Evolutionary conservation across 2,329 filamentous ascomycete species (phyloP).

Genomic region (Drechslerella coelobrocha): DNA sequence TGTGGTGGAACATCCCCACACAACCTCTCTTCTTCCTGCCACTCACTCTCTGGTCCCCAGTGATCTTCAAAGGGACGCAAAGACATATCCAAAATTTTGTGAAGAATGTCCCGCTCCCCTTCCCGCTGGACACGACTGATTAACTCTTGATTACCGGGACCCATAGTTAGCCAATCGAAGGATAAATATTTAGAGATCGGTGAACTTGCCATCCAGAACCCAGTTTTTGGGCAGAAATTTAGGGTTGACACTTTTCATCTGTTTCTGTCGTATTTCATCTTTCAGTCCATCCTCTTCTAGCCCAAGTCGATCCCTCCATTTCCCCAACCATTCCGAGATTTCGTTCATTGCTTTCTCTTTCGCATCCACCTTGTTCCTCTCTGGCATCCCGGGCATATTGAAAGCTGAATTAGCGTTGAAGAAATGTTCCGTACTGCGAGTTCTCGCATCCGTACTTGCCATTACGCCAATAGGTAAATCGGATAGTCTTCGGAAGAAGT

Average conservation of each 20-base stretch:
- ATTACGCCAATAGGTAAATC: constrained; percentile 69
- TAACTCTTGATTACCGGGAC: constrained; percentile 66
- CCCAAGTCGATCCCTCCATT: constrained; percentile 68
- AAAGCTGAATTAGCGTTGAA: constrained; percentile 69
- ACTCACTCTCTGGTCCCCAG: constrained; percentile 67
- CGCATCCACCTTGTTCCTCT: constrained; percentile 64
- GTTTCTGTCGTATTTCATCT: constrained; percentile 66
- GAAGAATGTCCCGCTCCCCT: constrained; percentile 78
- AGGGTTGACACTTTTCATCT: constrained; percentile 88
- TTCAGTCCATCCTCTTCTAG: constrained; percentile 63
- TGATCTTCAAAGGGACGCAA: constrained; percentile 81
- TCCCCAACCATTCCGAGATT: constrained; percentile 79
- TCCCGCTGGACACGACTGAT: constrained; percentile 87
- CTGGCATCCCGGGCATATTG: constrained; percentile 63
- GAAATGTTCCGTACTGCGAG: constrained; percentile 73
- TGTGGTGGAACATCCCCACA: constrained; percentile 81
- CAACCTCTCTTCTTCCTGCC: constrained; percentile 80
- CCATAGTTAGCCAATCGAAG: neutral
- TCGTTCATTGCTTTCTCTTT: constrained; percentile 68
- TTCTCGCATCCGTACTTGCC: constrained; percentile 69
- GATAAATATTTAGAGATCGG: neutral
- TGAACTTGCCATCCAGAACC: constrained; percentile 71
- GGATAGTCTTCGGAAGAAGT: constrained; percentile 85
- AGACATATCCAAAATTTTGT: constrained; percentile 80
- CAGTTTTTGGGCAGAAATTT: constrained; percentile 90